Evolutionary conservation across 441 rosid genomes (phyloP), one percentile per base, ranked within the genome.

Genomic region (Corymbia calophylla): DNA sequence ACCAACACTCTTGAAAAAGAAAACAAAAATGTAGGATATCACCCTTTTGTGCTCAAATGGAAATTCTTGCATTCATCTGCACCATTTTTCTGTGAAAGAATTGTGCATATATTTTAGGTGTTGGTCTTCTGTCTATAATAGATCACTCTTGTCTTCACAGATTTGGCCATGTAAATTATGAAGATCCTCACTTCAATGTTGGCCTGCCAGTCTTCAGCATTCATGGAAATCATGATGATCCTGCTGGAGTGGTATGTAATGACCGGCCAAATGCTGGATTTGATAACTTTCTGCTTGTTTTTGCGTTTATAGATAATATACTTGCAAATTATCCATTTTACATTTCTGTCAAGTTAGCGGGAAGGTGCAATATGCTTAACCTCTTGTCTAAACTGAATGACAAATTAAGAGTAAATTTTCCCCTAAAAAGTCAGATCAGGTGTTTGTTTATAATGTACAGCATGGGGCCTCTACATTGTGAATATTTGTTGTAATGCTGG

Each of bases 181-280:
- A 98, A 93, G 99, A 98, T 92, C 99, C 99, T 86, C 98, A 98
- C 94, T 98, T 96, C 93, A 98, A 97, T 92, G 98, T 98, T 89
- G 99, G 99, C 70, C 93, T 98, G 93, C 99, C 99, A 5, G 99
- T 98, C 87, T 97, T 98, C 91, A 98, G 97, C 89, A 98, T 98
- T 91, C 99, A 98, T 94, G 99, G 99, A 93, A 97, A 98, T 94
- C 99, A 98, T 93, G 99, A 98, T 93, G 99, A 98, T 93, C 99
- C 99, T 90, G 99, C 99, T 90, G 99, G 99, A 91, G 99, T 98
- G 97, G 99, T 98, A 95, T 92, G 93, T 56, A 88, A 90, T 77
- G 92, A 91, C n/a, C n/a, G 86, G 88, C 80, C 60, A n/a, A 80
- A 58, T 90, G 60, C 86, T 89, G 25, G 64, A 1, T 58, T 58